Evolutionary conservation across 163 green algal species (phyloP), one percentile per base, ranked within the genome.

Genomic region (Trebouxiophyceae sp.): DNA sequence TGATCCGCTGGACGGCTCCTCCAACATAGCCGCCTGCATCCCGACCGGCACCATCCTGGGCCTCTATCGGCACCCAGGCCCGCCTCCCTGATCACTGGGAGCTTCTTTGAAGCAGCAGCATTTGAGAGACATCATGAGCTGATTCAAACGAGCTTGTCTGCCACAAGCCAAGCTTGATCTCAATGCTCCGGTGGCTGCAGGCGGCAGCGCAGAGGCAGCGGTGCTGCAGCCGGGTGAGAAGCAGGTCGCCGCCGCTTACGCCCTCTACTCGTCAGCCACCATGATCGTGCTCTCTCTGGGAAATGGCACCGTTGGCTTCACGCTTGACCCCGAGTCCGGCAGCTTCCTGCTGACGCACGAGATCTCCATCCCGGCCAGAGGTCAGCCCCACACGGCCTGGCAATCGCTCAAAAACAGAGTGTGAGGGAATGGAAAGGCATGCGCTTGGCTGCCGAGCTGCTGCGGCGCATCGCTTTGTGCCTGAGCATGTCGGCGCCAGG

Each of bases 21-120:
- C 72, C 8, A 86, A 86, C 63, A 74, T 83, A 28, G 79, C 79
- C n/a, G 62, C 54, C 34, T 57, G 33, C 54, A 77, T 83, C 33
- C 78, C 78, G 2, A 71, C 59, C 1, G 76, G 79, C 54, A 79
- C 70, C 65, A 86, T 86, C 59, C 83, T 79, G 44, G 75, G 75
- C 56, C 30, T 86, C 26, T 80, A 86, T 56, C 57, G 27, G 2
- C n/a, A 8, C 20, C 5, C 47, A 26, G 47, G 47, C 47, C 5
- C 12, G 39, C 39, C 19, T 16, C 19, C 12, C 39, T 50, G 12
- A 50, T 16, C 39, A 50, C 19, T 50, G 39, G 19, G 12, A n/a
- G 19, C 39, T 50, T 50, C 12, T 16, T 50, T 12, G 12, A 50
- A 50, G 19, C 19, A 12, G 39, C 55, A 44, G 27, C 55, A n/a